These are phyloP conservation scores for Cladosporium sp. DNA, from an alignment of 2,329 filamentous ascomycete species.

Conservation along the genomic window DNA sequence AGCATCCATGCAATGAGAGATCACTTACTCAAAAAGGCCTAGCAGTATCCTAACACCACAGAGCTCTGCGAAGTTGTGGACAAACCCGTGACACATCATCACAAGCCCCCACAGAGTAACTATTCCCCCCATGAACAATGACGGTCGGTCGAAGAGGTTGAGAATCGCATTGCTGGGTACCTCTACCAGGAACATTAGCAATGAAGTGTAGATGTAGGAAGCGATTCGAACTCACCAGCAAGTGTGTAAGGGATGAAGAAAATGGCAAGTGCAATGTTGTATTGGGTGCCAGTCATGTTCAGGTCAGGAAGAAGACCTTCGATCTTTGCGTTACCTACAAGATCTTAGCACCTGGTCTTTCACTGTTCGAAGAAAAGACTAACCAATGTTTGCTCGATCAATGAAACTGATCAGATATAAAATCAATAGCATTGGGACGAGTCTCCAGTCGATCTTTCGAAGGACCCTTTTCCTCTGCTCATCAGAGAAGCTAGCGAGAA, in stretches of 20 bases:
- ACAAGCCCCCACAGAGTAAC: slow-evolving; percentile 29
- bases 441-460: slow-evolving; percentile 42
- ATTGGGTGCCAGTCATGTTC: slow-evolving; percentile 6
- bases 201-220: neutral
- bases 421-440: slow-evolving; percentile 34
- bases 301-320: slow-evolving; percentile 15
- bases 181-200: slow-evolving; percentile 32
- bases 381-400: slow-evolving; percentile 23
- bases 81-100: slow-evolving; percentile 38
- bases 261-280: slow-evolving; percentile 14
- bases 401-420: slow-evolving; percentile 32
- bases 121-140: slow-evolving; percentile 33
- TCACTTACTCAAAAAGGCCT: slow-evolving; percentile 28
- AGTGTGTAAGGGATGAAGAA: slow-evolving; percentile 26
- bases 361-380: slow-evolving; percentile 15
- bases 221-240: neutral
- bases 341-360: neutral
- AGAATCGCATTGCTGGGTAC: slow-evolving; percentile 40
- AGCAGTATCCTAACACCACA: slow-evolving; percentile 33
- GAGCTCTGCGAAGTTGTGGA: slow-evolving; percentile 38
- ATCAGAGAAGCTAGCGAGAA: slow-evolving; percentile 22
- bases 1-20: slow-evolving; percentile 32
- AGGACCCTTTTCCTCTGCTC: slow-evolving; percentile 29
- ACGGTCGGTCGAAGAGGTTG: slow-evolving; percentile 40
- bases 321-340: slow-evolving; percentile 34